A percentile compares a stretch with the other conserved stretches of the same genome.
These are phyloP conservation scores for Acacia confusa DNA, from an alignment of 306 rosid genomes.

Conservation along the genomic window DNA sequence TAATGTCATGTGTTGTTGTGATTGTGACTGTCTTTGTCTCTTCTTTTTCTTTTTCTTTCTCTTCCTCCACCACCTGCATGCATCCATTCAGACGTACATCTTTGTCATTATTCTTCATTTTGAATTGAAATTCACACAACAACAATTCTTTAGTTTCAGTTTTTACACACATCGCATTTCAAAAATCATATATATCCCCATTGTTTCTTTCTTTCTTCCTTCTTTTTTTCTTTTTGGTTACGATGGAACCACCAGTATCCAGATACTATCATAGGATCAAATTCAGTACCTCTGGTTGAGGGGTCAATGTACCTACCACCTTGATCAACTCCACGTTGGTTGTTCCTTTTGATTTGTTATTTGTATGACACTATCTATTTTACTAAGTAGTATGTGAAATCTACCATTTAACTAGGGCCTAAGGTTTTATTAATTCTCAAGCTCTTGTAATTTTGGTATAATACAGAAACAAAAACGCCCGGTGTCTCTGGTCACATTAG, in stretches of 20 bases:
- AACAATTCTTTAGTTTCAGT: too few species aligned
- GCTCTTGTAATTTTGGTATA: background rate
- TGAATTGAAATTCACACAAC: background rate
- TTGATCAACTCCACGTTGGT: too few species aligned
- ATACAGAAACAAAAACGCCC: background rate
- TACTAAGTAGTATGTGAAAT: background rate
- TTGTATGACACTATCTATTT: background rate
- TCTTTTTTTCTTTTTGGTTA: too few species aligned
- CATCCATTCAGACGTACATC: background rate
- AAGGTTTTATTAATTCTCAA: background rate
- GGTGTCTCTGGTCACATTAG: background rate
- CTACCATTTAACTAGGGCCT: background rate
- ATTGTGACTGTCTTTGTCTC: constrained; percentile 35
- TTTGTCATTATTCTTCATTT: background rate
- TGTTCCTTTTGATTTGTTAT: background rate
- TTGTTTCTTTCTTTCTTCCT: too few species aligned
- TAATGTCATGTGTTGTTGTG: constrained; percentile 26
- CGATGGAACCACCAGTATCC: too few species aligned
- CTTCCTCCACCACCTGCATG: constrained; percentile 69
- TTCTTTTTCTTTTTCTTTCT: constrained; percentile 53
- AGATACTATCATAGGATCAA: too few species aligned
- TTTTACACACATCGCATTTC: background rate
- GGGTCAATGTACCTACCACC: too few species aligned
- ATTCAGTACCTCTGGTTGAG: too few species aligned
- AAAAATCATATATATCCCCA: background rate